phyloP scores from a whole-genome alignment of 202 grass and related monocot genomes.

The Carex arenaria region DNA sequence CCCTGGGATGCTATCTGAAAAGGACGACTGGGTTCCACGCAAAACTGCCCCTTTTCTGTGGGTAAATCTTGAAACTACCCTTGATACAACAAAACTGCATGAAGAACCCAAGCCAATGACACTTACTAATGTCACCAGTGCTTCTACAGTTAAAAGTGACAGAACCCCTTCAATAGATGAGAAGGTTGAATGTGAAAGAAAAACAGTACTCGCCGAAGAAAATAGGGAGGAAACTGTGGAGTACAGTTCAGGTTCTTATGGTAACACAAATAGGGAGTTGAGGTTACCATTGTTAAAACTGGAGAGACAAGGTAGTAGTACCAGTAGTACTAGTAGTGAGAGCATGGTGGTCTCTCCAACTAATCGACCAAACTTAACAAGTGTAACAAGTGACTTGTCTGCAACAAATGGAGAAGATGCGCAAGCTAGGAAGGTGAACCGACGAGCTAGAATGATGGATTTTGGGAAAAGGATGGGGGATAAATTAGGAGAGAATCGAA shows the following conservation, averaged over 20 bases:
- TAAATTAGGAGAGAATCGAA: conserved; percentile 89
- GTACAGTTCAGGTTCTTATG: conserved; percentile 13
- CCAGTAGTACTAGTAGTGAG: neutral
- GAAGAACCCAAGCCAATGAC: conserved; percentile 37
- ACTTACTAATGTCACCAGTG: neutral
- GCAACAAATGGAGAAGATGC: conserved; percentile 38
- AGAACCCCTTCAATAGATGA: neutral
- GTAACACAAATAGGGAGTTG: conserved; percentile 19
- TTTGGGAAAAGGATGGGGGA: conserved; percentile 79
- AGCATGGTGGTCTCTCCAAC: conserved; percentile 24
- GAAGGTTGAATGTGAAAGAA: conserved; percentile 39
- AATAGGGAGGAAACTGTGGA: conserved; percentile 12
- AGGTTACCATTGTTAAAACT: conserved; percentile 28
- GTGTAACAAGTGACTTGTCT: conserved; percentile 24
- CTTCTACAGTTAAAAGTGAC: conserved; percentile 20
- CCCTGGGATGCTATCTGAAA: conserved; percentile 78
- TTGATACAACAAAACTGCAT: conserved; percentile 33
- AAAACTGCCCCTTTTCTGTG: conserved; percentile 75
- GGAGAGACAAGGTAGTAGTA: conserved; percentile 36
- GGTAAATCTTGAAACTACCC: conserved; percentile 45
- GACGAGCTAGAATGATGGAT: conserved; percentile 72
- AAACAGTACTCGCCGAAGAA: conserved; percentile 29
- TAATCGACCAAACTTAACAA: conserved; percentile 13
- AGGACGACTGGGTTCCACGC: conserved; percentile 75
- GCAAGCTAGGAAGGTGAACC: conserved; percentile 33